A percentile compares a stretch with the other conserved stretches of the same genome.
Conservation (phyloP, 1,284 basidiomycete genomes). For the Trichosporon sp. region DNA sequence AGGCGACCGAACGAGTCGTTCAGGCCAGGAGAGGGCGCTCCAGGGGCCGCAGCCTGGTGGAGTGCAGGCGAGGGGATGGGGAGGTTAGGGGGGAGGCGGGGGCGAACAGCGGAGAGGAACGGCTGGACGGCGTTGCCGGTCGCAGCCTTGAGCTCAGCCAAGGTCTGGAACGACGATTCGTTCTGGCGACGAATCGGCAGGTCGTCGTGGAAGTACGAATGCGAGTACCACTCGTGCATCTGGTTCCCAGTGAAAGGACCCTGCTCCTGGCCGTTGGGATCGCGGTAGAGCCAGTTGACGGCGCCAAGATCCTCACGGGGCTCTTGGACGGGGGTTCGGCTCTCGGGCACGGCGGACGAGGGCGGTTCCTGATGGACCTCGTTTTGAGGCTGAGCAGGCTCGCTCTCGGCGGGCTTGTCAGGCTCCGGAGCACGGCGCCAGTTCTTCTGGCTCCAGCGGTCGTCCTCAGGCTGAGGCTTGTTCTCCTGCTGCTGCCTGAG, state of each 20-base stretch:
- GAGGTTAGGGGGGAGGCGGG: conserved; percentile 50
- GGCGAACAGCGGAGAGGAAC: conserved; percentile 50
- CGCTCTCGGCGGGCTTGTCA: conserved; percentile 7
- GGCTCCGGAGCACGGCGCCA: conserved; percentile 23
- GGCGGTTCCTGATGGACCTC: neutral
- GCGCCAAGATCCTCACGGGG: conserved; percentile 63
- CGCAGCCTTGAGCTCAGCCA: conserved; percentile 52
- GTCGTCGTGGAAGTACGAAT: conserved; percentile 84
- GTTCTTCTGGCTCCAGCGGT: conserved; percentile 25
- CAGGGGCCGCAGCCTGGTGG: conserved; percentile 31
- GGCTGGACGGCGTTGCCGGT: conserved; percentile 54
- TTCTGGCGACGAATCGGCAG: conserved; percentile 76
- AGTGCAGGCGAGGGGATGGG: conserved; percentile 45
- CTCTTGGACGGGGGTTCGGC: conserved; percentile 29
- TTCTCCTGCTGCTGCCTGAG: conserved; percentile 22
- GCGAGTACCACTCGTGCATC: conserved; percentile 97
- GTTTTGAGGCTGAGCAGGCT: neutral
- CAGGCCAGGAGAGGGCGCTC: conserved; percentile 28
- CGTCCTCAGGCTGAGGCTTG: conserved; percentile 8
- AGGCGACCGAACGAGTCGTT: conserved; percentile 46
- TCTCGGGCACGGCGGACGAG: conserved; percentile 22
- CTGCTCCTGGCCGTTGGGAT: conserved; percentile 85
- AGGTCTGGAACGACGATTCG: conserved; percentile 54
- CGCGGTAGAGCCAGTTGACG: conserved; percentile 88
- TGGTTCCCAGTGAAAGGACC: conserved; percentile 88